A percentile compares a stretch with the other conserved stretches of the same genome.
Conservation (phyloP, 495 filamentous ascomycete genomes). For the Aspergillus mulundensis region DNA sequence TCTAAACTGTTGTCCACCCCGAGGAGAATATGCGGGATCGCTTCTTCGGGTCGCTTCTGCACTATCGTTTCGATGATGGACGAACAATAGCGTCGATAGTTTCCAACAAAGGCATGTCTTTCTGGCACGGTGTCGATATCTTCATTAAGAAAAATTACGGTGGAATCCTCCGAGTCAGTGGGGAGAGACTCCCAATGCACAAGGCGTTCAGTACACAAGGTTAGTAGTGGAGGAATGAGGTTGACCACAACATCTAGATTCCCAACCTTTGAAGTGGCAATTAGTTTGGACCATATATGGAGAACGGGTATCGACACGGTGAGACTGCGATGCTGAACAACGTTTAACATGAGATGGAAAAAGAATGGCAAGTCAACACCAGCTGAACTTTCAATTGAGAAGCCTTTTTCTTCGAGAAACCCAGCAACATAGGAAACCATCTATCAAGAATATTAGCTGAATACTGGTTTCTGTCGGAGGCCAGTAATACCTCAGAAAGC, state of each 20-base stretch:
- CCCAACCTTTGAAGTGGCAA: slow-evolving; percentile 60
- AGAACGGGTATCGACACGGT: slow-evolving; percentile 88
- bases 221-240: slow-evolving; percentile 70
- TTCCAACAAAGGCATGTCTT: slow-evolving; percentile 93
- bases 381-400: slow-evolving; percentile 46
- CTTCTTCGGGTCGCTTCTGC: slow-evolving; percentile 72
- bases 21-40: slow-evolving; percentile 76
- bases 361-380: slow-evolving; percentile 69
- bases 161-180: slow-evolving; percentile 73
- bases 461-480: neutral
- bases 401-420: slow-evolving; percentile 73
- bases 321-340: slow-evolving; percentile 81
- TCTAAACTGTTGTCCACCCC: slow-evolving; percentile 70
- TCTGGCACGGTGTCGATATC: slow-evolving; percentile 96
- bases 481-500: slow-evolving; percentile 72
- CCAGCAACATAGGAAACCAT: slow-evolving; percentile 80
- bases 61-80: slow-evolving; percentile 82
- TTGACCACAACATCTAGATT: slow-evolving; percentile 62
- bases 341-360: slow-evolving; percentile 70
- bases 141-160: slow-evolving; percentile 75
- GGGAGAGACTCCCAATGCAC: slow-evolving; percentile 82
- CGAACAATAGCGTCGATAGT: slow-evolving; percentile 86
- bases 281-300: slow-evolving; percentile 80
- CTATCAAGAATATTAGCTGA: slow-evolving; percentile 35
- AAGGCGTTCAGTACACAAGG: slow-evolving; percentile 71